Percentiles rank a stretch among this genome's conserved stretches.
phyloP scores from a whole-genome alignment of 1,284 basidiomycete genomes.

The Fomitopsis pinicola region DNA sequence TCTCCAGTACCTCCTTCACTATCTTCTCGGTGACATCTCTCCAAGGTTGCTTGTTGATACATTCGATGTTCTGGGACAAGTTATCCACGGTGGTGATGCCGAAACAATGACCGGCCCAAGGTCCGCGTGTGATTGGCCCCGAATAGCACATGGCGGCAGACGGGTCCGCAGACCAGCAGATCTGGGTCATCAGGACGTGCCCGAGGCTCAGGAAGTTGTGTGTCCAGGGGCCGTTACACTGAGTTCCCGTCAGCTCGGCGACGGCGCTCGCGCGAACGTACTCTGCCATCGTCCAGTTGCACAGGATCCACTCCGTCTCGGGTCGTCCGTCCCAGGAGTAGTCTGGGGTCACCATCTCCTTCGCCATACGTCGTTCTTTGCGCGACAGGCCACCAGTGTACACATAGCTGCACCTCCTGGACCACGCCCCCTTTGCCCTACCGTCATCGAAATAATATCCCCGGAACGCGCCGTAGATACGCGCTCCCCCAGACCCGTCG shows the following conservation, averaged over 20 bases:
- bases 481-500: neutral
- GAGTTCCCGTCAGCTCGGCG: neutral
- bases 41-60: conserved; percentile 6
- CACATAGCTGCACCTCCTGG: neutral
- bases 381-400: neutral
- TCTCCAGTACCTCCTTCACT: neutral
- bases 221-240: neutral
- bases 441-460: neutral
- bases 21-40: conserved; percentile 12
- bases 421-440: conserved; percentile 1
- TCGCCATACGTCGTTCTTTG: neutral
- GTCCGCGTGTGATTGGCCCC: conserved; percentile 7
- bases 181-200: conserved; percentile 12
- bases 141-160: neutral
- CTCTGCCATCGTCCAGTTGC: neutral
- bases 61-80: neutral
- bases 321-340: neutral
- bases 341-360: neutral
- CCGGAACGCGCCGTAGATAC: neutral
- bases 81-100: conserved; percentile 20
- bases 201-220: neutral
- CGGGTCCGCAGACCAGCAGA: conserved; percentile 13
- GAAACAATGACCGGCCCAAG: conserved; percentile 27
- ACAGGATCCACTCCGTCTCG: conserved; percentile 1
- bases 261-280: neutral